A percentile compares a stretch with the other conserved stretches of the same genome.
Evolutionary conservation across 228 moss, liverwort and hornwort genomes (phyloP).

Genomic region (Sphagnum fallax): DNA sequence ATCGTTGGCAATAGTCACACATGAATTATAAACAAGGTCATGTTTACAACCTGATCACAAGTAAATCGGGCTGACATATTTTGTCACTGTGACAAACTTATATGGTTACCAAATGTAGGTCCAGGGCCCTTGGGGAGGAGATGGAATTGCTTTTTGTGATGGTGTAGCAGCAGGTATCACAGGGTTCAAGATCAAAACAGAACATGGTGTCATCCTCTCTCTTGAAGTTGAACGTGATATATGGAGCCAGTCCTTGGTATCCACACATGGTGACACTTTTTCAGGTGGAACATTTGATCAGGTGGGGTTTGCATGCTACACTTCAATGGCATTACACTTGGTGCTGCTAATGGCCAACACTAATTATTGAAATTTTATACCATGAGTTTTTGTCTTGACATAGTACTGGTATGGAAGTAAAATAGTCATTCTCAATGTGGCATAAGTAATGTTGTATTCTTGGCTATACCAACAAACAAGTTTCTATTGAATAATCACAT

Average conservation of each 20-base stretch:
- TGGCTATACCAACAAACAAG: no score
- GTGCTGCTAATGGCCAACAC: no score
- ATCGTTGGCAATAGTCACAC: no score
- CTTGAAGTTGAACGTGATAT: slow-evolving; percentile 4
- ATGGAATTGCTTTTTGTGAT: slow-evolving; percentile 11
- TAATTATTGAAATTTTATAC: no score
- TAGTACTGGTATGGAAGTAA: background rate
- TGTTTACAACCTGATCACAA: no score
- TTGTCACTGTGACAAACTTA: no score
- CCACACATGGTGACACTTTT: background rate
- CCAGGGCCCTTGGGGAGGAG: slow-evolving; percentile 21
- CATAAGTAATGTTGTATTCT: no score
- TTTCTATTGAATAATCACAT: no score
- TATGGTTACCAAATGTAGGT: background rate
- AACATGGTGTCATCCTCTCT: background rate
- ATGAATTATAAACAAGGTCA: no score
- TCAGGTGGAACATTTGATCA: background rate
- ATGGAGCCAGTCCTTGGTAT: background rate
- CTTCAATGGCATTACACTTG: no score
- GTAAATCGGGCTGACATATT: no score
- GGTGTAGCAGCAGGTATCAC: slow-evolving; percentile 13
- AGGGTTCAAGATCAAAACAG: slow-evolving; percentile 8
- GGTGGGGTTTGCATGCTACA: background rate
- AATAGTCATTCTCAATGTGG: no score
- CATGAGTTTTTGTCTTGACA: background rate